phyloP scores from a whole-genome alignment of 78 protist species.

The Cavenderia fasciculata region DNA sequence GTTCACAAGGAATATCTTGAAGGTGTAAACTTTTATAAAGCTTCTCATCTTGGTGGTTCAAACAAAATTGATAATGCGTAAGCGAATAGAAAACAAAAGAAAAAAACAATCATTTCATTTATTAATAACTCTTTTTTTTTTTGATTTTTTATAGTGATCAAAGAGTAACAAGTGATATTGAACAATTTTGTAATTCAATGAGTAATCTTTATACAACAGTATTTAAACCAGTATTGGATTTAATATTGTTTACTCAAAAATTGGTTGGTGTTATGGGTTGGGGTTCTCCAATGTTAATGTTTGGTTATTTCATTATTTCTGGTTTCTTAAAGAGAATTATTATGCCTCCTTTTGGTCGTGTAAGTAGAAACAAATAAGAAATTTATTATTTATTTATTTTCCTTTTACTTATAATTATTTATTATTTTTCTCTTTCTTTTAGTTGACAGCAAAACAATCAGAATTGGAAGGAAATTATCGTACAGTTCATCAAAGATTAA shows the following conservation, averaged over 20 bases:
- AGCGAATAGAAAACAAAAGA: not conserved
- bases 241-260: slow-evolving; percentile 71
- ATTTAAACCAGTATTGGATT: slow-evolving; percentile 81
- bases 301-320: slow-evolving; percentile 72
- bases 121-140: not conserved
- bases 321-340: slow-evolving; percentile 68
- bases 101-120: not conserved
- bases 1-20: slow-evolving; percentile 76
- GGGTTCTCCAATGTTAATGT: slow-evolving; percentile 81
- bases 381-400: no score
- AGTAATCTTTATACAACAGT: slow-evolving; percentile 75
- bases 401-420: not conserved
- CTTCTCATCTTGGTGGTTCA: slow-evolving; percentile 73
- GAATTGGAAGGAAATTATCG: slow-evolving; percentile 81
- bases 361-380: no score
- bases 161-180: slow-evolving; percentile 84
- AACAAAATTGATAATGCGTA: slow-evolving; percentile 83
- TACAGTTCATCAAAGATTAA: slow-evolving; percentile 81
- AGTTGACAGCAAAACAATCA: slow-evolving; percentile 74
- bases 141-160: slow-evolving; percentile 70
- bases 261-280: slow-evolving; percentile 78
- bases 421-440: not conserved
- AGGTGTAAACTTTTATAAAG: slow-evolving; percentile 86
- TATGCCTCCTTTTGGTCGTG: slow-evolving; percentile 83
- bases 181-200: slow-evolving; percentile 75